phyloP scores from a whole-genome alignment of 148 eudicot species.

The Chenopodium berlandieri region DNA sequence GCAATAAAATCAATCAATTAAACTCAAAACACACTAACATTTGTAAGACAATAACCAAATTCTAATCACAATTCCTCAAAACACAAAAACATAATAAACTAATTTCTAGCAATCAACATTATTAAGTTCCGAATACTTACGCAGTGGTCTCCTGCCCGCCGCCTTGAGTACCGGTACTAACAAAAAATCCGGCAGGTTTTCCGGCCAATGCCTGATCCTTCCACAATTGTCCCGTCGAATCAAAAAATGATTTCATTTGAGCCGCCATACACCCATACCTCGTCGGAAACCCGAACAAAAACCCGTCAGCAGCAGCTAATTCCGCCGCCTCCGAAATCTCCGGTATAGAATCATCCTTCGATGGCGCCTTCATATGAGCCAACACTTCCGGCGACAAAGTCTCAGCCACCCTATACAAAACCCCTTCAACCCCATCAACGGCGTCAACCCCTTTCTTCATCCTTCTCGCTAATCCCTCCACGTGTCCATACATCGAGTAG shows the following conservation, averaged over 20 bases:
- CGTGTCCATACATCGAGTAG: constrained; percentile 97
- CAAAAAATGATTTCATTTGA: constrained; percentile 95
- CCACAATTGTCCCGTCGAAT: constrained; percentile 79
- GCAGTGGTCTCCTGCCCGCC: constrained; percentile 98
- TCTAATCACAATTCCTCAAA: background rate
- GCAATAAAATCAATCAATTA: background rate
- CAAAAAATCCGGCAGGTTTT: constrained; percentile 90
- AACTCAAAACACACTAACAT: background rate
- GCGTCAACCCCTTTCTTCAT: constrained; percentile 70
- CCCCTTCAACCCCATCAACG: constrained; percentile 69
- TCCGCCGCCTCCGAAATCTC: constrained; percentile 52
- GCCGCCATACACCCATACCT: constrained; percentile 94
- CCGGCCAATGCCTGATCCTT: constrained; percentile 80
- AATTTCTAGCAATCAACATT: no score
- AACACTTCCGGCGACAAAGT: constrained; percentile 59
- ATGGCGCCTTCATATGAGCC: constrained; percentile 64
- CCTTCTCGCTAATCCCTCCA: constrained; percentile 61
- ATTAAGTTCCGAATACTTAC: constrained; percentile 39
- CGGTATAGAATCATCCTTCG: constrained; percentile 63
- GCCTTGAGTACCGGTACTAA: constrained; percentile 90
- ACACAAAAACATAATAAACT: background rate
- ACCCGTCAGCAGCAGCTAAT: constrained; percentile 53
- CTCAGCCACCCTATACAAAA: constrained; percentile 68
- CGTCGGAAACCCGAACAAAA: constrained; percentile 89
- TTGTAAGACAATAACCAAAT: background rate